Base-by-base conservation (phyloP, 2,329 filamentous ascomycete genomes). In the Venturiaceae sp. region DNA sequence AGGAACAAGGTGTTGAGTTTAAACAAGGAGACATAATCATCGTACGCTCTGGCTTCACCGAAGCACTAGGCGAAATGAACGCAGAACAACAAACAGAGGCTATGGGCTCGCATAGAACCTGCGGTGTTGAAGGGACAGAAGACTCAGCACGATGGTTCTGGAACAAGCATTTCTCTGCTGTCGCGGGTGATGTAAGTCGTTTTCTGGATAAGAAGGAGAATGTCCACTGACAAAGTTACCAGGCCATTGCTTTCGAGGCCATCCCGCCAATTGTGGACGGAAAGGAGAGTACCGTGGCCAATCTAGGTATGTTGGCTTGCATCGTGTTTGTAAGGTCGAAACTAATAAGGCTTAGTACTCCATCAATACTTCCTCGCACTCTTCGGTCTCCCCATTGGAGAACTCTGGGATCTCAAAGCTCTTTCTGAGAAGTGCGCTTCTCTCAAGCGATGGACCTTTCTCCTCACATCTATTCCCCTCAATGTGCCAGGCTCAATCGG, bases 321-420 rank as follows among this genome's bases (percentile, higher is more conserved):
- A 6, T 16, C 19, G 6, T 39, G 23, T 44, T 9, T 9, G 11
- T 8, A 16, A 26, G 2, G 23, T 55, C 6, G 1, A 11, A 21
- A 55, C 16, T 36, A 13, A 32, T 30, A 6, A 19, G 14, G 21
- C 13, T 2, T 21, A 32, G 61, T 70, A 4, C 61, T 74, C 46
- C 77, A 80, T 64, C 76, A 80, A 66, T 73, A 78, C 1, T 71
- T 79, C 62, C 67, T 80, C 5, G 71, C 71, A 0, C 76, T 77
- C 0, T 80, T 75, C 74, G 77, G 77, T 0, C 75, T 74, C 62
- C 77, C 77, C 11, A 78, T 80, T 62, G 77, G 77, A 23, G 77
- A 80, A 66, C 64, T 80, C 1, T 80, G 79, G 62, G 74, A 78
- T 64, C 66, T 80, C 5, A 77, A 80, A 66, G 66, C 61, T 37